Percentiles rank a stretch among this genome's conserved stretches.
Conservation (phyloP, 2,329 filamentous ascomycete species). For the Colletotrichum siamense region DNA sequence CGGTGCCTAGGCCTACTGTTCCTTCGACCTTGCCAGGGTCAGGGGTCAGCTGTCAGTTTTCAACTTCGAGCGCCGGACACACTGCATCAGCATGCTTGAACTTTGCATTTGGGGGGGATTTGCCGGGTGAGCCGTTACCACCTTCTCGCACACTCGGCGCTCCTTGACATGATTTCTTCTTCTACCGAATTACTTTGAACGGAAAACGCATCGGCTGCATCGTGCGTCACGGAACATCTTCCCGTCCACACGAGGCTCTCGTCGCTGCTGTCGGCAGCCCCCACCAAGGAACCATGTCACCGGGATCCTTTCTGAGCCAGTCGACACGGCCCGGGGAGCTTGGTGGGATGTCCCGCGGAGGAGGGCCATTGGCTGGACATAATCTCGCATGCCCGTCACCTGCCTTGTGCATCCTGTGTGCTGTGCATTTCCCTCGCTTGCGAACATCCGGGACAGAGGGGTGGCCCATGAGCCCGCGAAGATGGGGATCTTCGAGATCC, state of each 20-base stretch:
- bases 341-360: not conserved
- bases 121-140: not conserved
- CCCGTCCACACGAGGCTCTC: not conserved
- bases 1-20: not conserved
- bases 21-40: not conserved
- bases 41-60: constrained; percentile 14
- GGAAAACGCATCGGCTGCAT: not conserved
- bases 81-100: not conserved
- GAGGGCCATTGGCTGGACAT: not conserved
- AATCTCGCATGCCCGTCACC: not conserved
- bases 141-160: not conserved
- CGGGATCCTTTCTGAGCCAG: not conserved
- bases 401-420: not conserved
- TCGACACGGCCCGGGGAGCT: not conserved
- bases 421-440: not conserved
- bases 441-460: not conserved
- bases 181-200: not conserved
- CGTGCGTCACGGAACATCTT: not conserved
- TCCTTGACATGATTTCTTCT: not conserved
- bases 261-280: not conserved
- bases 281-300: not conserved
- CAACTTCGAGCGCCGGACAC: not conserved
- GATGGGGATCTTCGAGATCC: not conserved
- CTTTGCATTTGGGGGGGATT: not conserved
- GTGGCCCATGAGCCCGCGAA: not conserved